Base-by-base conservation (phyloP, 2,329 filamentous ascomycete genomes). In the Hortaea werneckii region DNA sequence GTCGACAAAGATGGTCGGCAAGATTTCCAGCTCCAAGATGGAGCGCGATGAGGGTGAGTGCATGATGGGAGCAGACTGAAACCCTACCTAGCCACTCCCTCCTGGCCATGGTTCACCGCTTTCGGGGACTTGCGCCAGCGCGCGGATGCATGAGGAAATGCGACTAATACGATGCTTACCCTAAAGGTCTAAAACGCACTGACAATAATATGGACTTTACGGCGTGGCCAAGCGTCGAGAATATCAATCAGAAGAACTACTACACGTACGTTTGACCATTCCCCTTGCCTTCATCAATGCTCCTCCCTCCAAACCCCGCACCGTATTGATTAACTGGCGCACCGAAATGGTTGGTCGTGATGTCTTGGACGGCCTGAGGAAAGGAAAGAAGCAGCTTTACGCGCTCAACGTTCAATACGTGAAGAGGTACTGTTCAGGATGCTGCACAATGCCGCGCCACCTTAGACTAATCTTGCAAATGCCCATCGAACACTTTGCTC, bases 201-300 rank as follows among this genome's bases (percentile, higher is more conserved):
- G 92, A 98, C 73, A 98, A 98, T 78, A 89, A 90, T 69, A 90
- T 98, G 83, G 92, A 89, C 63, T 79, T 92, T 62, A 86, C 88
- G 41, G 94, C 78, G 65, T 98, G 92, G 90, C 90, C 92, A 7
- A 84, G 92, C 61, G 82, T 95, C 47, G 77, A 79, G 38, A 87
- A 92, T 59, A 98, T 98, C 68, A 98, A 98, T 65, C 92, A 98
- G 67, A 98, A 39, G 73, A 98, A 98, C 67, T 98, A 98, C 68
- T 95, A 95, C 66, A 95, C 89, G 87, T 92, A 75, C 50, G 81
- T 72, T 41, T 38, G 2, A 26, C 26, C 8, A 39, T 35, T 35
- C 32, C 9, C n/a, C 32, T n/a, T 35, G 32, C 32, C 26, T 37
- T 26, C 20, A 20, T 20, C 20, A 20, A 20, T 20, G 20, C 20